Evolutionary conservation across 1,139 yeast species (phyloP).

Genomic region (Dujonia santamariae): DNA sequence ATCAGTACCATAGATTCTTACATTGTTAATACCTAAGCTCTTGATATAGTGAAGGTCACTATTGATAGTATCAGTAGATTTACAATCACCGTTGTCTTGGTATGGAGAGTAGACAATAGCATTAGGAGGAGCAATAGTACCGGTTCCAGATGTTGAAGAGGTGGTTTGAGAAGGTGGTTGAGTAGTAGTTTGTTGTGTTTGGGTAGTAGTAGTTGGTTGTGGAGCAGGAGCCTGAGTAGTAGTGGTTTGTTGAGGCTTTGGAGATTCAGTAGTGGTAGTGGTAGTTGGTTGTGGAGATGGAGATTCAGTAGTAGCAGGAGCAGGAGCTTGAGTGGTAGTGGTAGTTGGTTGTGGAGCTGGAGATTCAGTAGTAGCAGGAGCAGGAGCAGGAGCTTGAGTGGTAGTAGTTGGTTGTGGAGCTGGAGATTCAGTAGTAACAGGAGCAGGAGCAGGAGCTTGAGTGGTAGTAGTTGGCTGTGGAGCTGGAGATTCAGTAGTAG

Average conservation of each 20-base stretch:
- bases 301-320: slow-evolving; percentile 14
- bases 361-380: slow-evolving; percentile 10
- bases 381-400: slow-evolving; percentile 10
- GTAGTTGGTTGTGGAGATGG: slow-evolving; percentile 18
- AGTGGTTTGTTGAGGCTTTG: slow-evolving; percentile 12
- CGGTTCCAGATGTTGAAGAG: slow-evolving; percentile 17
- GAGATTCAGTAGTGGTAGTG: slow-evolving; percentile 7
- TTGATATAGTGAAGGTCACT: slow-evolving; percentile 59
- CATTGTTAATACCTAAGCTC: slow-evolving; percentile 56
- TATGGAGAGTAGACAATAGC: slow-evolving; percentile 82
- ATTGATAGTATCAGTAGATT: slow-evolving; percentile 48
- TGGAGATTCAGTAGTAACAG: slow-evolving; percentile 14
- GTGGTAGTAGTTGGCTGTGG: slow-evolving; percentile 12
- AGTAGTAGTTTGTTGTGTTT: slow-evolving; percentile 13
- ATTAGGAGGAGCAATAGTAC: slow-evolving; percentile 40
- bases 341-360: slow-evolving; percentile 10
- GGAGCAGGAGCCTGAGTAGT: slow-evolving; percentile 11
- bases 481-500: slow-evolving; percentile 15
- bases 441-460: slow-evolving; percentile 12
- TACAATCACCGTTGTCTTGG: slow-evolving; percentile 64
- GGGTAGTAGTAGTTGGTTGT: slow-evolving; percentile 10
- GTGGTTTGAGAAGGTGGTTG: slow-evolving; percentile 8
- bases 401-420: slow-evolving; percentile 12
- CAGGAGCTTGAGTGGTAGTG: slow-evolving; percentile 11
- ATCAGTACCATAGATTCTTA: slow-evolving; percentile 85